phyloP scores from a whole-genome alignment of 2,329 filamentous ascomycete genomes.

The Phyllosticta capitalensis region DNA sequence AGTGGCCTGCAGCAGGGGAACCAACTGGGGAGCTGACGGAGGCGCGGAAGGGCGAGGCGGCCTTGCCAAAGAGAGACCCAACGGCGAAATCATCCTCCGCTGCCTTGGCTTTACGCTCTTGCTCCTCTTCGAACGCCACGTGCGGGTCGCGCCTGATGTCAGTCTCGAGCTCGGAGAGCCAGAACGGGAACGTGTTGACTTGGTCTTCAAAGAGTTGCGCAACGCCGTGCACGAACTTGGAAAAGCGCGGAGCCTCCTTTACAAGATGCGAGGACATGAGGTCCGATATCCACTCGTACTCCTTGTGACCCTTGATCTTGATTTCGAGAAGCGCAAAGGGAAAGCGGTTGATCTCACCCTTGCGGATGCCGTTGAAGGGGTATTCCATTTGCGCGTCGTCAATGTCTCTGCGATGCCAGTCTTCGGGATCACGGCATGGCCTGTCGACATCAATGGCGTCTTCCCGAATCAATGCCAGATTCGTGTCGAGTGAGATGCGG shows the following conservation, averaged over 20 bases:
- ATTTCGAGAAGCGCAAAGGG: conserved; percentile 88
- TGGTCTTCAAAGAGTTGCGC: conserved; percentile 86
- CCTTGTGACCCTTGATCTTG: conserved; percentile 64
- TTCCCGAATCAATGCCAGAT: conserved; percentile 75
- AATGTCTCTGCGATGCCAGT: conserved; percentile 89
- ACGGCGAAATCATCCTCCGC: conserved; percentile 84
- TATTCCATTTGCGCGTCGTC: conserved; percentile 75
- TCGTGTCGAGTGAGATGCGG: conserved; percentile 85
- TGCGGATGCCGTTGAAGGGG: conserved; percentile 78
- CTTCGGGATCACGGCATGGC: conserved; percentile 78
- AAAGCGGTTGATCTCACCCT: conserved; percentile 84
- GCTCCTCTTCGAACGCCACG: conserved; percentile 81
- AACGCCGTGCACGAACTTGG: conserved; percentile 92
- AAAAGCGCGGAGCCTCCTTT: conserved; percentile 81
- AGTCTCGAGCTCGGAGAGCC: conserved; percentile 81
- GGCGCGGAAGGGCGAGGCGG: conserved; percentile 43
- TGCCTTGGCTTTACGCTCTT: conserved; percentile 68
- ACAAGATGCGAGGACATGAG: conserved; percentile 89
- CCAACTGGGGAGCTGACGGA: conserved; percentile 57
- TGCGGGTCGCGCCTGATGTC: conserved; percentile 93
- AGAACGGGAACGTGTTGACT: conserved; percentile 93
- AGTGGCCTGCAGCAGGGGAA: conserved; percentile 49
- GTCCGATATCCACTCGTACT: conserved; percentile 79
- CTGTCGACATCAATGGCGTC: conserved; percentile 66
- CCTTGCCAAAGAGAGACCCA: conserved; percentile 66